Base-by-base conservation (phyloP, 2,329 filamentous ascomycete genomes). In the Colletotrichum sojae region DNA sequence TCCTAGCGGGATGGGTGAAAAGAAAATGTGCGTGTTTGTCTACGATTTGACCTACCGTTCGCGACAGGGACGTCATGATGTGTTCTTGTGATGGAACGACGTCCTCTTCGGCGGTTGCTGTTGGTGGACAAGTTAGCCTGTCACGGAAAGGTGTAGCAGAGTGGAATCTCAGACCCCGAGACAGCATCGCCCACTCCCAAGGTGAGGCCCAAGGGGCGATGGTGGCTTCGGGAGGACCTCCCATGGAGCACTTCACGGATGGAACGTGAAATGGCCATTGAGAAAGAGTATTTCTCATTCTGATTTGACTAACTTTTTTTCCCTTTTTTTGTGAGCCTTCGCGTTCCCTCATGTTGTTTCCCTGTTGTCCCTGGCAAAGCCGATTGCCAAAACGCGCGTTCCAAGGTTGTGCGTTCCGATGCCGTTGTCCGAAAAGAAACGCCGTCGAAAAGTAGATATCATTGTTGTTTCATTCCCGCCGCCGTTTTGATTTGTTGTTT, bases 171-270 rank as follows among this genome's bases (percentile, higher is more conserved):
- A 5, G 43, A 52, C 40, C 40, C 60, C 51, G 16, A 64, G 25
- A 53, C 61, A 62, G 53, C 57, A 65, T 58, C 51, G 49, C 61
- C 53, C 36, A 27, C 46, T 3, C 56, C 12, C 10, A 25, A 66
- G 69, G 66, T 40, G 54, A 10, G 31, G 31, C 31, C 31, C 8
- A 10, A 10, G 8, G 8, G 59, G 57, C 52, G 64, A 48, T 67
- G 68, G 65, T 70, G 67, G 36, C 89, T 92, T 91, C 89, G 90
- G 90, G 90, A 92, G 81, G 78, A 89, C 89, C 90, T 92, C 91
- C 89, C 89, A 91, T 91, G 90, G 89, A 91, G 81, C 90, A 91
- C 87, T 89, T 90, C 90, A 91, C 89, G 84, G 80, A 78, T 74
- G 78, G 78, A 72, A 73, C 85, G 88, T 90, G 90, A 92, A 91